Conservation (phyloP, 306 rosid genomes). For the Malus asiatica region DNA sequence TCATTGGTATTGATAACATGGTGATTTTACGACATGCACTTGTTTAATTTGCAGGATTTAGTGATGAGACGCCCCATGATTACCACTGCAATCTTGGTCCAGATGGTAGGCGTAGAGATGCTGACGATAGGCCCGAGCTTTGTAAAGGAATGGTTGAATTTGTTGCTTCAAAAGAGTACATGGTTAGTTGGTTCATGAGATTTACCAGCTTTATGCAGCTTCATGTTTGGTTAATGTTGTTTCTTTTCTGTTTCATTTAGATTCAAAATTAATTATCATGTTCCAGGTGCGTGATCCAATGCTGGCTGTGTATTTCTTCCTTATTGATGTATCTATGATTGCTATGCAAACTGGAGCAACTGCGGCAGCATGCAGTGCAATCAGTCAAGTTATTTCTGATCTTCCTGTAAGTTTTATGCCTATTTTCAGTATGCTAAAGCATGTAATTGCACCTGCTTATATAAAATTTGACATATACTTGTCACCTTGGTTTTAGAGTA, state of each 20-base stretch:
- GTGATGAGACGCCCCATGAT: conserved; percentile 95
- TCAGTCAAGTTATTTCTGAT: conserved; percentile 80
- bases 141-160: conserved; percentile 97
- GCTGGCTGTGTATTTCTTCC: conserved; percentile 91
- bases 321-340: conserved; percentile 90
- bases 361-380: conserved; percentile 98
- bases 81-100: conserved; percentile 98
- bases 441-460: not conserved
- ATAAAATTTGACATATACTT: not conserved
- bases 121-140: conserved; percentile 88
- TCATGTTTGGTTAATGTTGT: not conserved
- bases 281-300: conserved; percentile 93
- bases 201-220: not conserved
- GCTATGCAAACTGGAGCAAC: conserved; percentile 97
- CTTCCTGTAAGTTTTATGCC: conserved; percentile 71
- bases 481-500: not conserved
- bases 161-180: conserved; percentile 84
- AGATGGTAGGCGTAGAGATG: conserved; percentile 96
- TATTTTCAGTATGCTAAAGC: not conserved
- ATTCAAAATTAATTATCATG: not conserved
- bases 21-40: not conserved
- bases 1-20: not conserved
- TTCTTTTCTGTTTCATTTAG: not conserved
- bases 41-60: conserved; percentile 56
- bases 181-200: conserved; percentile 53